These are phyloP conservation scores for Xylaria sp. DNA, from an alignment of 2,329 filamentous ascomycete species.

Conservation along the genomic window DNA sequence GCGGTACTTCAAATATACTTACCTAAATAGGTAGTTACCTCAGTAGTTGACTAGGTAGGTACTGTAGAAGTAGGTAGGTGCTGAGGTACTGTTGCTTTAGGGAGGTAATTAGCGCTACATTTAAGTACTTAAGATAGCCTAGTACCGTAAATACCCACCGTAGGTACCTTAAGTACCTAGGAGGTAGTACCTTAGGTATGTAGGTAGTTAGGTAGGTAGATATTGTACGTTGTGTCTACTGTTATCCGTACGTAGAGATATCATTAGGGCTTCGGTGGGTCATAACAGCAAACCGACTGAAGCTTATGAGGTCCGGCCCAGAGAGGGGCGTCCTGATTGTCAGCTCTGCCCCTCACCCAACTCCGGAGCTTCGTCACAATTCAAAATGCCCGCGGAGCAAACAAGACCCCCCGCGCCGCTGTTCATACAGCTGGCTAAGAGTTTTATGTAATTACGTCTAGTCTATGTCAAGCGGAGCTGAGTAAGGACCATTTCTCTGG, in stretches of 20 bases:
- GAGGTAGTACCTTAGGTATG: not conserved
- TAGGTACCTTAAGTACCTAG: not conserved
- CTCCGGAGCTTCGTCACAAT: slow-evolving; percentile 12
- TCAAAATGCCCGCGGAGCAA: slow-evolving; percentile 20
- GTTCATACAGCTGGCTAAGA: not conserved
- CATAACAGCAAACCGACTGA: slow-evolving; percentile 16
- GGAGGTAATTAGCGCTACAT: no score
- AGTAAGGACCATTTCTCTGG: slow-evolving; percentile 21
- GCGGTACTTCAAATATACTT: no score
- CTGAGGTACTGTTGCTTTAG: no score
- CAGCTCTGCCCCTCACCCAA: slow-evolving; percentile 22
- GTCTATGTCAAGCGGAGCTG: slow-evolving; percentile 4
- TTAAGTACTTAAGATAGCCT: no score
- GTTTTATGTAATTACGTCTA: slow-evolving; percentile 3
- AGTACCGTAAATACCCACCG: no score
- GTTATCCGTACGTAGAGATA: not conserved
- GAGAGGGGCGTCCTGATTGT: not conserved
- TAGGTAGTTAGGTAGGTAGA: no score
- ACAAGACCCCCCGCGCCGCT: not conserved
- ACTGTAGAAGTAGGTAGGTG: no score
- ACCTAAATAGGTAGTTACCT: no score
- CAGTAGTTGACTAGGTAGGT: no score
- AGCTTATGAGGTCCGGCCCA: not conserved
- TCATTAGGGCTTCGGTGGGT: slow-evolving; percentile 5
- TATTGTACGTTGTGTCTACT: no score